Conservation (phyloP, 2,329 filamentous ascomycete genomes). For the Cladophialophora carrionii region DNA sequence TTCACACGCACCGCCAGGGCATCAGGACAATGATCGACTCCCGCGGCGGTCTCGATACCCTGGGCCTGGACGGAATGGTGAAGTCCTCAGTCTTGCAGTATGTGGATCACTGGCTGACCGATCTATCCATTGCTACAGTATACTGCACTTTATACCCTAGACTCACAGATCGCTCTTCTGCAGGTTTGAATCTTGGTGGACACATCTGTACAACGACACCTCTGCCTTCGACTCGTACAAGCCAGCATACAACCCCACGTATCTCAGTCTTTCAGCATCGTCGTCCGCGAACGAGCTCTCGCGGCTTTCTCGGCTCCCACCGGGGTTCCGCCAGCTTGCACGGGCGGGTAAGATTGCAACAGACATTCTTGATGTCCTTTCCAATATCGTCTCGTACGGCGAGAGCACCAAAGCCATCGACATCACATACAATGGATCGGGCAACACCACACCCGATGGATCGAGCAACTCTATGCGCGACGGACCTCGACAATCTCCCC, state of each 20-base stretch:
- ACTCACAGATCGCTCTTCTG: neutral
- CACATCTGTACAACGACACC: constrained; percentile 12
- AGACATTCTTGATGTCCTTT: constrained; percentile 5
- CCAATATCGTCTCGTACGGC: constrained; percentile 7
- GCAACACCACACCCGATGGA: no score
- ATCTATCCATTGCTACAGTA: constrained; percentile 4
- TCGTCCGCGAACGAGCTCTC: neutral
- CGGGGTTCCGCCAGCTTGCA: constrained; percentile 4
- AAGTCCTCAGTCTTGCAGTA: constrained; percentile 13
- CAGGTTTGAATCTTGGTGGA: constrained; percentile 18
- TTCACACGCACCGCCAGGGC: constrained; percentile 7
- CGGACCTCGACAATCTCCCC: neutral
- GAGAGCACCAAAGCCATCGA: neutral
- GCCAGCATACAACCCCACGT: neutral
- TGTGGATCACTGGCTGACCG: no score
- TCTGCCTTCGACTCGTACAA: constrained; percentile 7
- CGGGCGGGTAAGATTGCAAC: neutral
- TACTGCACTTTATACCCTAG: neutral
- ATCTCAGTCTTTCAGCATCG: neutral
- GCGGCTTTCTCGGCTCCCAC: neutral
- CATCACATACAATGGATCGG: neutral
- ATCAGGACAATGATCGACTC: constrained; percentile 11
- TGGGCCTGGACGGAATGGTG: constrained; percentile 10
- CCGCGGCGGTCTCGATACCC: constrained; percentile 8
- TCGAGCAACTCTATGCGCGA: no score